Evolutionary conservation across 108 stramenopile genomes (phyloP), one percentile per base, ranked within the genome.

Genomic region (Cyclotella atomus): DNA sequence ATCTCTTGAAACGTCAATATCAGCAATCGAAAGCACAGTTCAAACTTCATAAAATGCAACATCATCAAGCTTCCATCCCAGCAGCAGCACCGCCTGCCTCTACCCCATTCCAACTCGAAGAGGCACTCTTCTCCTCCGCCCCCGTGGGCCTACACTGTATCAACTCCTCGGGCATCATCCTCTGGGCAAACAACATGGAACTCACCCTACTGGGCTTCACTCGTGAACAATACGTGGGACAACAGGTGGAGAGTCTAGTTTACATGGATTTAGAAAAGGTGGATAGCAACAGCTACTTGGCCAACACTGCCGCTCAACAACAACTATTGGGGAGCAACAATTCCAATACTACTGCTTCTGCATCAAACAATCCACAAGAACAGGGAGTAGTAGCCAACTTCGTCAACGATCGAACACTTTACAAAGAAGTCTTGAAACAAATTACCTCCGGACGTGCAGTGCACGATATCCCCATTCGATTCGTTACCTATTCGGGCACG

Each of bases 111-210:
- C 63, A 79, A 34, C 56, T 72, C 15, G 77, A 79, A 67, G 77
- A 79, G 44, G 84, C 84, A n/a, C 82, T 83, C 56, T 85, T 85
- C 59, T 45, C 84, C 23, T 83, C 67, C 24, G 87, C 87, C 16
- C 87, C 87, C 49, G 81, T 88, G 29, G 87, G 81, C 24, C 65
- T 87, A 23, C 87, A 88, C 50, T 88, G 87, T 50, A 69, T 88
- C 12, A 57, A 67, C 36, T 21, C 41, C 55, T 24, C 33, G 0
- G 87, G 87, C 0, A 47, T 71, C 17, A 61, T 88, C 2, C 36
- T 85, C 14, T 85, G 84, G 84, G 84, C 81, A 7, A 85, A 85
- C 38, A 55, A 77, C 50, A 78, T 76, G 0, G 85, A 85, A 67
- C 64, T 88, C 27, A 81, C 78, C 53, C 29, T 86, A 32, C 59